These are phyloP conservation scores for Alopecurus myosuroides DNA, from an alignment of 176 grass and related monocot genomes.

Conservation along the genomic window DNA sequence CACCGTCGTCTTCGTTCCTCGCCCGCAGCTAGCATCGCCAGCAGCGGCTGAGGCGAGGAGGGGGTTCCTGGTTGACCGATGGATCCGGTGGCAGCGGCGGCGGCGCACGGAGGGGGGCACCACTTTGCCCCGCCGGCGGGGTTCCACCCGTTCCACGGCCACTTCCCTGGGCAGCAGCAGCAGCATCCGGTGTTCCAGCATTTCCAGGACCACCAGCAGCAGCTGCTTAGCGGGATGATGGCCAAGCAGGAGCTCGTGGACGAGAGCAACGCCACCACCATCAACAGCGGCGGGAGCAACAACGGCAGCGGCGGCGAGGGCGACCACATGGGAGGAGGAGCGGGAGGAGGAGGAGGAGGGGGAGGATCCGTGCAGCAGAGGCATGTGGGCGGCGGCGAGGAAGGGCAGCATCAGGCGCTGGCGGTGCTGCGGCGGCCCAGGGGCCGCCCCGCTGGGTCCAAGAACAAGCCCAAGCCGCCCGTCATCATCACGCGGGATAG, in stretches of 20 bases:
- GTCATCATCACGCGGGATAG: slow-evolving; percentile 97
- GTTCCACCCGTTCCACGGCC: slow-evolving; percentile 51
- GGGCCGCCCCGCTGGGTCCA: slow-evolving; percentile 79
- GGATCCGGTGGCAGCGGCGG: slow-evolving; percentile 73
- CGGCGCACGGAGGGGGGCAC: slow-evolving; percentile 36
- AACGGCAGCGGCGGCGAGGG: slow-evolving; percentile 27
- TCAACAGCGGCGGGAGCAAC: slow-evolving; percentile 45
- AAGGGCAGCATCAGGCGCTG: not conserved
- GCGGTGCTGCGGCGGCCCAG: slow-evolving; percentile 57
- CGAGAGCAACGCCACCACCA: slow-evolving; percentile 40
- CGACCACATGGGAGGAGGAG: slow-evolving; percentile 1
- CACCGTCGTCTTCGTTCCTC: not conserved
- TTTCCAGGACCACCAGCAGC: slow-evolving; percentile 34
- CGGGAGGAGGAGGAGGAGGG: not conserved
- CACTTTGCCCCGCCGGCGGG: slow-evolving; percentile 50
- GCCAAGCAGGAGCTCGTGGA: slow-evolving; percentile 62
- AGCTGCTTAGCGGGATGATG: slow-evolving; percentile 3
- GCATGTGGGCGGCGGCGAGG: not conserved
- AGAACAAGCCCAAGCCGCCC: slow-evolving; percentile 97
- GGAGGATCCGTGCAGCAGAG: not conserved
- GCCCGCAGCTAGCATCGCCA: not conserved
- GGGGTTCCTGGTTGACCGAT: not conserved
- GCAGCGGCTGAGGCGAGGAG: not conserved
- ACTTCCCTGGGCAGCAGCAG: slow-evolving; percentile 46
- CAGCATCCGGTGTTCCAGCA: slow-evolving; percentile 55